Evolutionary conservation across 2,329 filamentous ascomycete genomes (phyloP).

Genomic region (Phialemonium atrogriseum): DNA sequence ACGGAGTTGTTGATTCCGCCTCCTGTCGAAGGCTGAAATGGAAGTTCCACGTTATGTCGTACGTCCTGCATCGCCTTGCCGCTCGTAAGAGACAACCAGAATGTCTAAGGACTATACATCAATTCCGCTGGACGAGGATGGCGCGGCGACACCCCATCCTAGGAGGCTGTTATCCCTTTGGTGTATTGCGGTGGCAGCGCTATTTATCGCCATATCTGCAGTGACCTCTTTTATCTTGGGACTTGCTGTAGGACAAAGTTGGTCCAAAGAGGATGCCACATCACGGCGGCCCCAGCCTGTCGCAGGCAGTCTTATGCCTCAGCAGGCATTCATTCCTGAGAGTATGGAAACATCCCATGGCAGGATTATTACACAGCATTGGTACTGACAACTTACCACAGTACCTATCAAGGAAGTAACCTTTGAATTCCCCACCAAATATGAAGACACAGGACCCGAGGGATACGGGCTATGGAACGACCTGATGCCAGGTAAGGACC

Average conservation of each 20-base stretch:
- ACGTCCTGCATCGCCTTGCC: too few relatives aligned
- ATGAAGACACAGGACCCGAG: conserved; percentile 12
- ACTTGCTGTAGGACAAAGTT: neutral
- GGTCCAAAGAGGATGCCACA: neutral
- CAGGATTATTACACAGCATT: neutral
- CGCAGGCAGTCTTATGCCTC: too few relatives aligned
- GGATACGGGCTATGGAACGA: conserved; percentile 17
- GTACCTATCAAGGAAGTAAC: conserved; percentile 10
- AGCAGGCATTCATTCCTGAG: conserved; percentile 2
- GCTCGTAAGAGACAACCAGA: too few relatives aligned
- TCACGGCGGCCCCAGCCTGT: too few relatives aligned
- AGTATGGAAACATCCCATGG: neutral
- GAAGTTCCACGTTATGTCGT: too few relatives aligned
- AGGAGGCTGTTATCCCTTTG: neutral
- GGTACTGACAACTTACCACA: neutral
- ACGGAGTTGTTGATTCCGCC: too few relatives aligned
- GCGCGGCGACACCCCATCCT: neutral
- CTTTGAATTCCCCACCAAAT: conserved; percentile 17
- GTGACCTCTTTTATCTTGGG: neutral
- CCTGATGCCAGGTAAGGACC: conserved; percentile 18
- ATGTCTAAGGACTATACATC: conserved; percentile 3
- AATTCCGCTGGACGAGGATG: conserved; percentile 5
- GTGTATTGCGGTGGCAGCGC: too few relatives aligned
- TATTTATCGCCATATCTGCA: neutral
- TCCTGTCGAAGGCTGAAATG: too few relatives aligned